Conservation (phyloP, 805 yeast species). For the Candida dendrica region DNA sequence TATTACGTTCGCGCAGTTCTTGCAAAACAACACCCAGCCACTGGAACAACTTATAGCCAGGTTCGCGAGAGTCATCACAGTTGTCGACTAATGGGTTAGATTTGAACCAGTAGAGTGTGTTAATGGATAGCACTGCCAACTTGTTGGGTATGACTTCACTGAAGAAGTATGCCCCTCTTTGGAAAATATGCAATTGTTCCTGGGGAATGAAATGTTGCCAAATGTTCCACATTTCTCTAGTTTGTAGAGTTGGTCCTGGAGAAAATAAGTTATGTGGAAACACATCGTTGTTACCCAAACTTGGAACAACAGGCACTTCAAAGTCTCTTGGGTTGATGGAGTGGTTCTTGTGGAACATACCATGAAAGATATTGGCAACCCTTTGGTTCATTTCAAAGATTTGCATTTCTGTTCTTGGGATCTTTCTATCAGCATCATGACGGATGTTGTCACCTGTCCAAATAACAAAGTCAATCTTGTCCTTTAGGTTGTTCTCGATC, state of each 20-base stretch:
- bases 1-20: conserved; percentile 62
- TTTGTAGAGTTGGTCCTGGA: conserved; percentile 84
- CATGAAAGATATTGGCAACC: conserved; percentile 45
- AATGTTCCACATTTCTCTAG: conserved; percentile 64
- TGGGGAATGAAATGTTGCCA: conserved; percentile 74
- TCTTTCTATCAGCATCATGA: conserved; percentile 70
- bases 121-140: conserved; percentile 72
- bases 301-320: conserved; percentile 52
- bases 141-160: conserved; percentile 74
- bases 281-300: conserved; percentile 82
- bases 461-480: conserved; percentile 75
- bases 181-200: conserved; percentile 68
- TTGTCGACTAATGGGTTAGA: conserved; percentile 78
- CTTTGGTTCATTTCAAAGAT: conserved; percentile 63
- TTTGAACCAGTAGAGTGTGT: conserved; percentile 68
- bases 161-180: conserved; percentile 67
- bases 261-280: conserved; percentile 83
- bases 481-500: conserved; percentile 56
- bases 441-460: conserved; percentile 92
- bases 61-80: conserved; percentile 65
- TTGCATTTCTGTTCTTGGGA: conserved; percentile 67
- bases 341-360: conserved; percentile 42
- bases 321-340: conserved; percentile 34
- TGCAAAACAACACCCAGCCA: conserved; percentile 74
- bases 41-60: conserved; percentile 69